A percentile compares a stretch with the other conserved stretches of the same genome.
phyloP scores from a whole-genome alignment of 176 grass and related monocot species.

The Pharus latifolius region DNA sequence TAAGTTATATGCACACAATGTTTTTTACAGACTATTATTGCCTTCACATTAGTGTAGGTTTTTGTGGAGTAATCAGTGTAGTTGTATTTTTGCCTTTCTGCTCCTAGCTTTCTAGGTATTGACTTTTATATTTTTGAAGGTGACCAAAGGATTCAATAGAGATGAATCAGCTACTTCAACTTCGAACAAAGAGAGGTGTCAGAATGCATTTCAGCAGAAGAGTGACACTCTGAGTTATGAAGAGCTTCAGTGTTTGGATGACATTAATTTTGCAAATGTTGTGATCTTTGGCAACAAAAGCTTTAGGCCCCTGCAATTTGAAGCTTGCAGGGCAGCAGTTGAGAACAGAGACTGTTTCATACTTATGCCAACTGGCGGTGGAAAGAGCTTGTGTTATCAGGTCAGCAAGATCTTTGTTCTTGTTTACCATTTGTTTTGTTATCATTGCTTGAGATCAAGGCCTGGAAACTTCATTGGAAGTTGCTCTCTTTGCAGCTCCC shows the following conservation, averaged over 20 bases:
- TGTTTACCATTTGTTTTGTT: neutral
- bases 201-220: neutral
- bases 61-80: no score
- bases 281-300: constrained; percentile 79
- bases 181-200: constrained; percentile 8
- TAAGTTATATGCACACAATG: neutral
- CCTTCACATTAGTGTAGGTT: neutral
- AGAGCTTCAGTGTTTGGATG: constrained; percentile 48
- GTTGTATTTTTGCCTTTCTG: neutral
- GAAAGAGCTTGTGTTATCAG: constrained; percentile 95
- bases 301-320: constrained; percentile 72
- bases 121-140: constrained; percentile 28
- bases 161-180: constrained; percentile 20
- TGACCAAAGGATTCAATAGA: constrained; percentile 10
- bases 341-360: constrained; percentile 62
- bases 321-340: constrained; percentile 66
- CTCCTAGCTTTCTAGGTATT: neutral
- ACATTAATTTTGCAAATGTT: constrained; percentile 64
- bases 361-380: constrained; percentile 95
- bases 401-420: constrained; percentile 9
- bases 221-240: constrained; percentile 44
- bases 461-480: neutral
- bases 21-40: neutral
- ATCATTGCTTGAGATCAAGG: neutral
- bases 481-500: constrained; percentile 62